Evolutionary conservation across 2,329 filamentous ascomycete species (phyloP).

Genomic region (Trematosphaeria pertusa): DNA sequence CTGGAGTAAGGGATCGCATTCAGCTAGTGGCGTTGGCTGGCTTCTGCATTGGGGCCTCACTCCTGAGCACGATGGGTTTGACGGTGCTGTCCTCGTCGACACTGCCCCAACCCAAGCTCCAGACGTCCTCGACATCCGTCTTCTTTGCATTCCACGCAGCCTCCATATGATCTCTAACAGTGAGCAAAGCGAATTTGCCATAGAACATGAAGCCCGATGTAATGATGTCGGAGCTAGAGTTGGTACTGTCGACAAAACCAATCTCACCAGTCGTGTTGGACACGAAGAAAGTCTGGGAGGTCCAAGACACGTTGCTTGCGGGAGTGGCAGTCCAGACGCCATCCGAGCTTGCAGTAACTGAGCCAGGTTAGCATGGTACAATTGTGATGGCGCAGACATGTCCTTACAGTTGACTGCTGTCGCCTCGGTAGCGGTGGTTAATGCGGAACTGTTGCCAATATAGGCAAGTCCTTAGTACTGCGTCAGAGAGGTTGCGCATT

Average conservation of each 20-base stretch:
- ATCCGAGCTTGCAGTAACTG: slow-evolving; percentile 6
- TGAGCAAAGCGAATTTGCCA: slow-evolving; percentile 2
- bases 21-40: too few species aligned
- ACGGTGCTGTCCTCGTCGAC: slow-evolving; percentile 4
- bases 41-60: too few species aligned
- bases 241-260: slow-evolving; percentile 1
- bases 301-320: slow-evolving; percentile 1
- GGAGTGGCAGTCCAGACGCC: slow-evolving; percentile 6
- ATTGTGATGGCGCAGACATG: neutral
- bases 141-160: slow-evolving; percentile 7
- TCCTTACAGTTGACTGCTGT: slow-evolving; percentile 5
- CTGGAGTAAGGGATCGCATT: too few species aligned
- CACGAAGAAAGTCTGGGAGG: slow-evolving; percentile 2
- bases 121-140: neutral
- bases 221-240: slow-evolving; percentile 5
- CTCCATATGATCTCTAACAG: neutral
- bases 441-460: slow-evolving; percentile 1
- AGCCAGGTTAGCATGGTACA: neutral
- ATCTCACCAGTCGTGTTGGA: slow-evolving; percentile 7
- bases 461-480: neutral
- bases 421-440: slow-evolving; percentile 1
- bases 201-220: slow-evolving; percentile 8
- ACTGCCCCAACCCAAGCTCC: slow-evolving; percentile 2
- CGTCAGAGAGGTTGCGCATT: neutral
- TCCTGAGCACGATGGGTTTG: slow-evolving; percentile 2